Base-by-base conservation (phyloP, 257 asterid species). In the Coffea canephora region DNA sequence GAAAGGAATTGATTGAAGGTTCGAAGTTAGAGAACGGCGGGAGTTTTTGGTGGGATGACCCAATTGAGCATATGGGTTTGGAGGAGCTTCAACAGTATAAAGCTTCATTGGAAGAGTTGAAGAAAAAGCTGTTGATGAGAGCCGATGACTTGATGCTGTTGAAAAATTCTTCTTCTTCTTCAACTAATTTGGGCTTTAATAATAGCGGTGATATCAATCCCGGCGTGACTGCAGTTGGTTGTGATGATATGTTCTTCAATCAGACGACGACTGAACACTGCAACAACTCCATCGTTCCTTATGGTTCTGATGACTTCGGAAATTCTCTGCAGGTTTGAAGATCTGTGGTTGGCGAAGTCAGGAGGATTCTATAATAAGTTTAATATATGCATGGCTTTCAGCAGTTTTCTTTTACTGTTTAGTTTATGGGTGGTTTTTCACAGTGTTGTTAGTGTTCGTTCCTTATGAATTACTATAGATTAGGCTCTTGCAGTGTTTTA, bases 21-120 rank as follows among this genome's bases (percentile, higher is more conserved):
- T 50, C 81, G 1, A 75, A 62, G 14, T 15, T 25, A 36, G 64
- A 45, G 57, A 76, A 67, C 27, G 6, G 45, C 0, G 85, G 74
- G 54, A 4, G 5, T 25, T 68, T 36, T 59, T 89, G 91, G 93
- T 88, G 91, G 93, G 82, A 86, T 25, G 76, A 76, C 19, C 80
- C 82, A 11, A 65, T 79, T 45, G 89, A 85, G 21, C 65, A 77
- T 5, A 21, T 83, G 87, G 87, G 78, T n/a, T 4, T 89, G 75
- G 85, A 85, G 25, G 89, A 88, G 69, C 86, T 91, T 75, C 87
- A 89, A 80, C 87, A 79, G 8, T 88, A 73, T 34, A 54, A 34
- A 27, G 74, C 66, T 19, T 85, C 86, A 1, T 36, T 89, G 84
- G 87, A 79, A 19, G 78, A n/a, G 19, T 50, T 90, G 86, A 79